Evolutionary conservation across 1,284 basidiomycete species (phyloP), one percentile per base, ranked within the genome.

Genomic region (Porodaedalea pini): DNA sequence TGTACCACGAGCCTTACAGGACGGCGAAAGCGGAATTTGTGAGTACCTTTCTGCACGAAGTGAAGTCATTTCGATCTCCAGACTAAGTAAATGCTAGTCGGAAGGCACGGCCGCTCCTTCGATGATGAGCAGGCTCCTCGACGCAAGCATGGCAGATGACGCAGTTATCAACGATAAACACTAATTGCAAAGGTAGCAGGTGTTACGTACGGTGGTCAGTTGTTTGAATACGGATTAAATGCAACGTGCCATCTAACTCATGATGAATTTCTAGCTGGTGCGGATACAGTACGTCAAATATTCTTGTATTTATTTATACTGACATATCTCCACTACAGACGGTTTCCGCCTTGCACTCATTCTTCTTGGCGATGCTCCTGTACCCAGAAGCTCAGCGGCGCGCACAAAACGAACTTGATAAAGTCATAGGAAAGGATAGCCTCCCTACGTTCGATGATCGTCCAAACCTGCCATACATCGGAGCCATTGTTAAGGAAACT

Each of bases 281-380:
- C 49, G 10, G 49, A 51, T 19, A 36, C 49, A 19, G 49, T 51
- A 31, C 31, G 45, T 37, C 41, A 8, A 44, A 19, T 44, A 44
- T 44, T 44, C 15, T 27, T 48, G 15, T 13, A 23, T 34, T 51
- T 51, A 10, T 34, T 19, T 32, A 2, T n/a, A 43, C 6, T 25
- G 6, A 13, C 29, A 32, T 13, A 10, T 11, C 29, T 25, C 19
- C 15, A 3, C 13, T 13, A 29, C 32, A n/a, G 17, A 6, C 15
- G 29, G 48, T 51, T 2, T 43, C 54, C 25, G 48, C 52, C 4
- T 36, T 59, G n/a, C 44, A 45, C 13, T 45, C 44, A 15, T 52
- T 56, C 45, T 19, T 62, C 15, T 34, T 60, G 39, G 55, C 51
- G 27, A 59, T 62, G 58, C 36, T 51, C 7, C 58, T 53, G 37